Conservation (phyloP, 441 rosid genomes). For the Flueggea neowawraea region DNA sequence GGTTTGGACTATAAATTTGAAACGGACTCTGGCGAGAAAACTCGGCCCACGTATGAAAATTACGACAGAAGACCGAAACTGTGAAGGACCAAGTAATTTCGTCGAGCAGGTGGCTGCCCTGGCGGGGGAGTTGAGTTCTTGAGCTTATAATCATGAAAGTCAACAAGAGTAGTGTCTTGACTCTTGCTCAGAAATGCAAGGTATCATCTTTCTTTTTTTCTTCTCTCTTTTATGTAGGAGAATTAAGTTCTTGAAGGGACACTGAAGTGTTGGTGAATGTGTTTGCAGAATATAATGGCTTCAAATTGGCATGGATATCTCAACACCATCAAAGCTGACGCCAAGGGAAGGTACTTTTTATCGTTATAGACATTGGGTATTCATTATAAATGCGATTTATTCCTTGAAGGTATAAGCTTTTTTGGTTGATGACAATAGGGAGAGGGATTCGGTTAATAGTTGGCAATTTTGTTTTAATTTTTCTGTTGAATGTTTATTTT, state of each 20-base stretch:
- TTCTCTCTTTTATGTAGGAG: not conserved
- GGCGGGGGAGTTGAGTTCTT: constrained; percentile 15
- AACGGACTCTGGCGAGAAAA: no score
- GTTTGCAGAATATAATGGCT: constrained; percentile 63
- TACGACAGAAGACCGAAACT: no score
- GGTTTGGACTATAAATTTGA: no score
- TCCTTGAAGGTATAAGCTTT: not conserved
- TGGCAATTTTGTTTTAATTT: not conserved
- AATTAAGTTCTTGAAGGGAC: not conserved
- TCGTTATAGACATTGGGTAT: not conserved
- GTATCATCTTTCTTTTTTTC: constrained; percentile 22
- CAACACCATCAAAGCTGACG: constrained; percentile 79
- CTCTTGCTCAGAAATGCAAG: constrained; percentile 78
- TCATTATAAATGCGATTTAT: not conserved
- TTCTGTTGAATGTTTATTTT: not conserved
- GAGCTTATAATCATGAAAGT: constrained; percentile 36
- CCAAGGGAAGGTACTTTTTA: constrained; percentile 67
- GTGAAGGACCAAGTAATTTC: constrained; percentile 24
- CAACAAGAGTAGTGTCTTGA: constrained; percentile 41
- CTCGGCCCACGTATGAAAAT: no score
- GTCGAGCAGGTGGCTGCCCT: constrained; percentile 32
- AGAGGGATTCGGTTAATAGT: not conserved
- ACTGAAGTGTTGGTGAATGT: not conserved
- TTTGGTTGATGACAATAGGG: constrained; percentile 1
- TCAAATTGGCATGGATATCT: constrained; percentile 86